Evolutionary conservation across 306 rosid species (phyloP).

Genomic region (Vachellia pachyceras): DNA sequence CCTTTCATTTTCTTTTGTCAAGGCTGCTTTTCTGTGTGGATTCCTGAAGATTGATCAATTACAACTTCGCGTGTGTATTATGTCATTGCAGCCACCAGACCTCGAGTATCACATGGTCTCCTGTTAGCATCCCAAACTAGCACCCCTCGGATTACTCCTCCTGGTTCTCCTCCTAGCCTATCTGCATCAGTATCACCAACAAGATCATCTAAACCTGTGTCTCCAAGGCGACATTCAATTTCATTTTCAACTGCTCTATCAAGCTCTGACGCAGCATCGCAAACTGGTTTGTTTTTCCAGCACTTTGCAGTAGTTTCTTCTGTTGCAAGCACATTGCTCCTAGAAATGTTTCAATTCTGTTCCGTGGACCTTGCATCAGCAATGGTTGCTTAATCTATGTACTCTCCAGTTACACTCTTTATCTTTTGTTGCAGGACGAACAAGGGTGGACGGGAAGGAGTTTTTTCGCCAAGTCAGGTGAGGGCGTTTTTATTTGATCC

Average conservation of each 20-base stretch:
- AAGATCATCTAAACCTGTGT: conserved; percentile 73
- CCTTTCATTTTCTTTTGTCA: conserved; percentile 26
- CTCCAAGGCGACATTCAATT: conserved; percentile 79
- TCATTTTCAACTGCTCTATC: conserved; percentile 65
- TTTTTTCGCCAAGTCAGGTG: conserved; percentile 99
- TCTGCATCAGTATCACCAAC: conserved; percentile 85
- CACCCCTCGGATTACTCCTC: conserved; percentile 82
- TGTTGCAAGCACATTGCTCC: conserved; percentile 10
- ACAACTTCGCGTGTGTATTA: conserved; percentile 26
- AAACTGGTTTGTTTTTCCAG: conserved; percentile 56
- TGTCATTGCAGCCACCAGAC: conserved; percentile 48
- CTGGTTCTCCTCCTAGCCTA: conserved; percentile 72
- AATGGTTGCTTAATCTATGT: conserved; percentile 15
- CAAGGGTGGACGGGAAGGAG: conserved; percentile 92
- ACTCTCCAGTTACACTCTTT: conserved; percentile 23
- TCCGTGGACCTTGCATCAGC: conserved; percentile 23
- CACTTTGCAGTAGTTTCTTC: not conserved
- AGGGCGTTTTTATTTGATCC: conserved; percentile 27
- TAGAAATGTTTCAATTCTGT: conserved; percentile 14
- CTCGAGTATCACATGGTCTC: conserved; percentile 59
- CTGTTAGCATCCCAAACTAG: conserved; percentile 76
- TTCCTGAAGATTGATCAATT: conserved; percentile 27
- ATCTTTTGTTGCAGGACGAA: conserved; percentile 59
- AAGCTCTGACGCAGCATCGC: conserved; percentile 62
- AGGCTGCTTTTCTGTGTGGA: conserved; percentile 4